Evolutionary conservation across 73 alveolate species (phyloP).

Genomic region (Durusdinium trenchii): DNA sequence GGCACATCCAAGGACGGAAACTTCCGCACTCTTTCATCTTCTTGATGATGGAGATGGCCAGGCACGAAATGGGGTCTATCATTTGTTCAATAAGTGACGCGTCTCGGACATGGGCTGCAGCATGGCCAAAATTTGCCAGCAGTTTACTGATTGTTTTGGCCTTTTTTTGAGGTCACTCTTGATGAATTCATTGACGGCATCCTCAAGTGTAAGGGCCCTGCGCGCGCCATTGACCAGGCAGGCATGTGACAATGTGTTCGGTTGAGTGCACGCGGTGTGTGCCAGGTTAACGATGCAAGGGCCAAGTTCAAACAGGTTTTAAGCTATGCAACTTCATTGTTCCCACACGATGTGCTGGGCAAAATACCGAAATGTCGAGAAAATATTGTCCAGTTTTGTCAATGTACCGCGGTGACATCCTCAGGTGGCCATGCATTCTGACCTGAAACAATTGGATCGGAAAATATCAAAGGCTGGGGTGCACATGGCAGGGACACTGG

Average conservation of each 20-base stretch:
- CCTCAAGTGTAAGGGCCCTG: background rate
- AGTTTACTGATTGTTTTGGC: background rate
- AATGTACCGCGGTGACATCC: background rate
- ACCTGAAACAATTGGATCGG: slow-evolving; percentile 48
- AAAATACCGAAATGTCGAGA: background rate
- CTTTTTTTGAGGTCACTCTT: background rate
- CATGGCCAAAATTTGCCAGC: background rate
- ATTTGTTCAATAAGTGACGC: background rate
- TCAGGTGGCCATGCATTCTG: slow-evolving; percentile 92
- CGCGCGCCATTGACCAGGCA: slow-evolving; percentile 36
- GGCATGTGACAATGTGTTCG: background rate
- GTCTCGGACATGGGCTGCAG: background rate
- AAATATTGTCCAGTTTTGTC: background rate
- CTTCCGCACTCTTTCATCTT: slow-evolving; percentile 39
- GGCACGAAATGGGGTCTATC: background rate
- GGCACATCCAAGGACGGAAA: slow-evolving; percentile 36
- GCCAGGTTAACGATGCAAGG: background rate
- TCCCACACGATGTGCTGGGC: background rate
- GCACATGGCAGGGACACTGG: no score
- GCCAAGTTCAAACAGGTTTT: background rate
- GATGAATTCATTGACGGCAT: slow-evolving; percentile 26
- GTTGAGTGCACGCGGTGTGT: background rate
- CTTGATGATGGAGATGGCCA: slow-evolving; percentile 69
- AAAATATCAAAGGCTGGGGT: slow-evolving; percentile 9
- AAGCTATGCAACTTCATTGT: no score